Percentiles rank a stretch among this genome's conserved stretches.
phyloP scores from a whole-genome alignment of 2,329 filamentous ascomycete species.

The Dactylellina haptotyla region DNA sequence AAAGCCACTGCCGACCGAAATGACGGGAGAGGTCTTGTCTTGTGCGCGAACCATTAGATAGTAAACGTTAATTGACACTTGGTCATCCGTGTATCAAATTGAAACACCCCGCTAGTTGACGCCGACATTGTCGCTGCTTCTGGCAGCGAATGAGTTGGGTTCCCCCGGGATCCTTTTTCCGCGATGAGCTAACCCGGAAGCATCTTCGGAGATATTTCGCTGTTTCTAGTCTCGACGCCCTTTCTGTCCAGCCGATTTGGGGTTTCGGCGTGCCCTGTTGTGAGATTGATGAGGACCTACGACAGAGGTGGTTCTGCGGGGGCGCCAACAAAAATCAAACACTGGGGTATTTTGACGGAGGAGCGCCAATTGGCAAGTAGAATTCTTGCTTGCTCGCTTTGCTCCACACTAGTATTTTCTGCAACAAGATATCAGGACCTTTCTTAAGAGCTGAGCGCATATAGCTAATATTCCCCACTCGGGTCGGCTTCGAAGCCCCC shows the following conservation, averaged over 20 bases:
- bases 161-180: constrained; percentile 16
- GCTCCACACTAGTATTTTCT: not conserved
- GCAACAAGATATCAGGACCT: constrained; percentile 7
- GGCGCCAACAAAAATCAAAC: not conserved
- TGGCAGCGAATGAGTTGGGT: not conserved
- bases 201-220: constrained; percentile 48
- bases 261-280: too few relatives aligned
- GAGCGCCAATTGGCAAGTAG: not conserved
- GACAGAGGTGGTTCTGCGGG: not conserved
- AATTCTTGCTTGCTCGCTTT: not conserved
- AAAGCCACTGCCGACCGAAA: constrained; percentile 48
- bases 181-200: constrained; percentile 11
- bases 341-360: not conserved
- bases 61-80: constrained; percentile 4
- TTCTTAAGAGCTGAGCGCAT: not conserved
- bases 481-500: not conserved
- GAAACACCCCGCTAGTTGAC: constrained; percentile 28
- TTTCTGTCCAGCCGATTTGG: not conserved
- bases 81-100: constrained; percentile 16
- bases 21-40: constrained; percentile 10
- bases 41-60: not conserved
- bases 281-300: not conserved
- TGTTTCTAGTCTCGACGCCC: not conserved
- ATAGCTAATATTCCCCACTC: not conserved
- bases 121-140: constrained; percentile 16